Percentiles rank a stretch among this genome's conserved stretches.
Conservation (phyloP, 345 rosid genomes). For the Murraya paniculata region DNA sequence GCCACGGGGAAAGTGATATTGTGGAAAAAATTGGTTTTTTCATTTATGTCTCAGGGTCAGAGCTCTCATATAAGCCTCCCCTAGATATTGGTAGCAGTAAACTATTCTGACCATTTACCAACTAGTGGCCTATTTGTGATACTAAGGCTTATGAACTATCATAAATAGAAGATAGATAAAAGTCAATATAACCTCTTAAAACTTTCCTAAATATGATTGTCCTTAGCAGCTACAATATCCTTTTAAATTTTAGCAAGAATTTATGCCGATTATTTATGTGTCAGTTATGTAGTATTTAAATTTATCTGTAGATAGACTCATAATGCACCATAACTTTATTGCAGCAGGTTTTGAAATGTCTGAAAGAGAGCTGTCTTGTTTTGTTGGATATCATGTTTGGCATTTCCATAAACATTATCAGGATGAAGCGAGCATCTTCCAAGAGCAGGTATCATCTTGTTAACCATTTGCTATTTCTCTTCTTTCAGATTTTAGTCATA, state of each 20-base stretch:
- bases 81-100: not conserved
- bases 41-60: not conserved
- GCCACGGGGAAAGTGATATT: not conserved
- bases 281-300: not conserved
- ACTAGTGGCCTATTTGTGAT: not conserved
- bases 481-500: not conserved
- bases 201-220: not conserved
- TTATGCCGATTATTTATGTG: not conserved
- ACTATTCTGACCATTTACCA: not conserved
- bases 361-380: conserved; percentile 51
- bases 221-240: not conserved
- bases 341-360: conserved; percentile 33
- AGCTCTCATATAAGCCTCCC: not conserved
- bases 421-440: conserved; percentile 33
- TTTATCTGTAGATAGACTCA: not conserved
- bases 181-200: not conserved
- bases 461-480: not conserved
- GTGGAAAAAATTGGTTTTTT: not conserved
- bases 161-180: not conserved
- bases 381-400: conserved; percentile 60
- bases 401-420: conserved; percentile 51
- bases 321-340: not conserved
- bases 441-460: conserved; percentile 44
- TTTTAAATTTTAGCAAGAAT: not conserved
- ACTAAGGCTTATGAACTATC: not conserved